Evolutionary conservation across 225 moss, liverwort and hornwort species (phyloP), one percentile per base, ranked within the genome.

Genomic region (Bryoerythrophyllum caledonicum): DNA sequence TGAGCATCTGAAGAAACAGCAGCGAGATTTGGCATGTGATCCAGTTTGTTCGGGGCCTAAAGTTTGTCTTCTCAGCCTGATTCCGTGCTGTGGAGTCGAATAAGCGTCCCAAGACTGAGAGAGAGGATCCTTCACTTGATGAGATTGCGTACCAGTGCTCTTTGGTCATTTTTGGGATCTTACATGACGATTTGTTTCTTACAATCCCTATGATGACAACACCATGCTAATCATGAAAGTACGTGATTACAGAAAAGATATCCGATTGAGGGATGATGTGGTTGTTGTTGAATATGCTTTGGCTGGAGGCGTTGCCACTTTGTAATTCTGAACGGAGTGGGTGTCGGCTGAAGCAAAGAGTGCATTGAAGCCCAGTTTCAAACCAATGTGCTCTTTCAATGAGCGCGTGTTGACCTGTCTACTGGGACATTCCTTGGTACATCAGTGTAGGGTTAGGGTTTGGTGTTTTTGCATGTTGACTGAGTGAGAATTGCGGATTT

Each of bases 161-260:
- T 81, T 61, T 82, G 85, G 78, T 85, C 81, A 82, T 85, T 82
- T 78, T 76, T 59, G 64, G 72, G 78, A 59, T 81, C 68, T 43
- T 15, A 44, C 26, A 24, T 24, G 2, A 15, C 10, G 54, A 3
- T 53, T 0, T n/a, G n/a, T n/a, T 32, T 32, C 32, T 55, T n/a
- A n/a, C n/a, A n/a, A n/a, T 79, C 76, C 85, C 81, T 1, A 54
- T 78, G 85, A 85, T 82, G 78, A 78, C 59, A 78, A 59, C 0
- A 82, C 81, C 75, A 84, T 85, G 85, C 85, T 82, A 82, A 85
- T 85, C 81, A 85, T 85, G 85, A 85, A 34, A 1, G 0, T 5
- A 30, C 0, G 59, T 85, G 85, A 85, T 85, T 82, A 82, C 76
- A 25, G 16, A 2, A 6, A 49, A 79, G 81, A 73, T 79, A 85